These are phyloP conservation scores for Pycnococcus provasolii DNA, from an alignment of 139 green algal species.

Conservation along the genomic window DNA sequence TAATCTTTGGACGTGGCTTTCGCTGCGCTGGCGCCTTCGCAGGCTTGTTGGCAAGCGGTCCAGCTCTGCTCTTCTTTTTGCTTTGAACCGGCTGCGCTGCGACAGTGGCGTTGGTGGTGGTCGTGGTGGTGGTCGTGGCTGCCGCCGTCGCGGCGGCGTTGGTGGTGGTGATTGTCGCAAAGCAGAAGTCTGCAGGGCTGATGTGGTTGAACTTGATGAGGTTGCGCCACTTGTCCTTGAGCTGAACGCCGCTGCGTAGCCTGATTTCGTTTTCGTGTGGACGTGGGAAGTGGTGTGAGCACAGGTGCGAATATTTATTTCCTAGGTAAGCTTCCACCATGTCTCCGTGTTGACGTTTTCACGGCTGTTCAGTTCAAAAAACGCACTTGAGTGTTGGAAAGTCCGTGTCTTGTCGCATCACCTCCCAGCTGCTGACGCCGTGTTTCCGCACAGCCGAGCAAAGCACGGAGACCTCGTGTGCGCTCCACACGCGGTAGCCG, in stretches of 20 bases:
- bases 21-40: no score
- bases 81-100: no score
- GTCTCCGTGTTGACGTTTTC: not conserved
- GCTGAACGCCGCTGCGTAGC: conserved; percentile 20
- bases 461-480: conserved; percentile 8
- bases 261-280: not conserved
- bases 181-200: not conserved
- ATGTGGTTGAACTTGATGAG: conserved; percentile 33
- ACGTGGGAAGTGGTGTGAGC: not conserved
- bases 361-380: not conserved
- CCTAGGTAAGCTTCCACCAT: not conserved
- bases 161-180: no score
- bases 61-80: no score
- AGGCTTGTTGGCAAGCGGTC: no score
- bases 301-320: not conserved
- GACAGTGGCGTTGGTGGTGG: no score
- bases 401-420: conserved; percentile 20
- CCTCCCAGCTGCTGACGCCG: conserved; percentile 25
- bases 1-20: no score
- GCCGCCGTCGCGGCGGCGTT: no score
- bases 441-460: conserved; percentile 17
- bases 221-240: conserved; percentile 35
- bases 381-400: conserved; percentile 20
- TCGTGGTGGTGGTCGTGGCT: no score
- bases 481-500: not conserved